Conservation (phyloP, 257 asterid genomes). For the Gynochthodes officinalis region DNA sequence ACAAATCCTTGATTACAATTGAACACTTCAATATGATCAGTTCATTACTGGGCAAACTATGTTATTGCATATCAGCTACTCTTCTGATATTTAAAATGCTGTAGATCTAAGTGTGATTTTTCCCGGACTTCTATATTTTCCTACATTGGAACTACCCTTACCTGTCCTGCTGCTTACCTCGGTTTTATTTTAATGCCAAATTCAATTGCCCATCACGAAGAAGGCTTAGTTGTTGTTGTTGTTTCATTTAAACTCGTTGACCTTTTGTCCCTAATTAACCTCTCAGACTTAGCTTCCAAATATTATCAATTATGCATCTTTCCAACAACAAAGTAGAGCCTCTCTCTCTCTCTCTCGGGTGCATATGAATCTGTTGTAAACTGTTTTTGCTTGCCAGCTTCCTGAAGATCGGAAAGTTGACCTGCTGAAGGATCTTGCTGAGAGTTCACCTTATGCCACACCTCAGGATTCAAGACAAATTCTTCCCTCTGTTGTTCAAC, state of each 20-base stretch:
- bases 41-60: neutral
- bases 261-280: neutral
- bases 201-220: neutral
- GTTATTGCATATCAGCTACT: neutral
- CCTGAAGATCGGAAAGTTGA: conserved; percentile 88
- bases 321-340: neutral
- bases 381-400: conserved; percentile 54
- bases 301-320: neutral
- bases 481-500: conserved; percentile 77
- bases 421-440: conserved; percentile 92
- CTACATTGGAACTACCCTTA: neutral
- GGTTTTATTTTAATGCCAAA: neutral
- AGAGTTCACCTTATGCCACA: conserved; percentile 78
- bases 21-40: neutral
- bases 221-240: too few relatives aligned
- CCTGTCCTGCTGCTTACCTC: neutral
- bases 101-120: neutral
- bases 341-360: neutral
- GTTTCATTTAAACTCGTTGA: too few relatives aligned
- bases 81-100: neutral
- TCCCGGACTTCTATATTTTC: neutral
- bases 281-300: neutral
- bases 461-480: conserved; percentile 85
- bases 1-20: neutral
- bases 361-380: conserved; percentile 9